Evolutionary conservation across 495 filamentous ascomycete genomes (phyloP), one percentile per base, ranked within the genome.

Genomic region (Lichenothelia convexa): DNA sequence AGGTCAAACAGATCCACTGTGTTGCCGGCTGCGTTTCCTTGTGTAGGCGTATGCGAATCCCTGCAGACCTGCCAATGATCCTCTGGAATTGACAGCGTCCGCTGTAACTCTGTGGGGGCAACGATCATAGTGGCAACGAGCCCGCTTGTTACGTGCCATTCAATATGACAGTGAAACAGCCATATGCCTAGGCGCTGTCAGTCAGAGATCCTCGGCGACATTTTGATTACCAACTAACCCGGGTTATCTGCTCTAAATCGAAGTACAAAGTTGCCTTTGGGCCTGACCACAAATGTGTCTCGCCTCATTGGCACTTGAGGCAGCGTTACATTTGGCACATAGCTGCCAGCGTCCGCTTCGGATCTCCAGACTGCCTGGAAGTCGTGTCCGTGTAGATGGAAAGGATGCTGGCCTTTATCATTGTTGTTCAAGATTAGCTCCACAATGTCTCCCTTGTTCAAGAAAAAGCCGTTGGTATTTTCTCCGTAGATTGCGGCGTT

Each of bases 341-440:
- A 66, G 43, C 48, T 42, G 4, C 63, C 63, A 3, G 57, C 65
- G 16, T 71, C 57, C 0, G 67, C 62, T 1, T 50, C 43, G 1
- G 72, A 61, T 1, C 77, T 70, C 18, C 59, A 56, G 23, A 82
- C 50, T 4, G 82, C 57, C 47, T 89, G 82, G 60, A 86, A 89
- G 40, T 72, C 67, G 57, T 91, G 84, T 1, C 83, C 84, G 63
- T 92, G 83, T 2, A 91, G 61, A 60, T 92, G 81, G 66, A 89
- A 89, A 0, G 84, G 84, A 51, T 93, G 83, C 13, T 64, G 70
- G 30, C 78, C 78, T 0, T 65, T 47, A 44, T 85, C 80, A 9
- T 64, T 47, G 50, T 89, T 93, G 67, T 89, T 89, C 5, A 93
- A 48, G 17, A 86, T 58, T 27, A 93, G 73, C 34, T 93, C 75